phyloP scores from a whole-genome alignment of 129 eudicot species.

The Flaveria ramosissima region DNA sequence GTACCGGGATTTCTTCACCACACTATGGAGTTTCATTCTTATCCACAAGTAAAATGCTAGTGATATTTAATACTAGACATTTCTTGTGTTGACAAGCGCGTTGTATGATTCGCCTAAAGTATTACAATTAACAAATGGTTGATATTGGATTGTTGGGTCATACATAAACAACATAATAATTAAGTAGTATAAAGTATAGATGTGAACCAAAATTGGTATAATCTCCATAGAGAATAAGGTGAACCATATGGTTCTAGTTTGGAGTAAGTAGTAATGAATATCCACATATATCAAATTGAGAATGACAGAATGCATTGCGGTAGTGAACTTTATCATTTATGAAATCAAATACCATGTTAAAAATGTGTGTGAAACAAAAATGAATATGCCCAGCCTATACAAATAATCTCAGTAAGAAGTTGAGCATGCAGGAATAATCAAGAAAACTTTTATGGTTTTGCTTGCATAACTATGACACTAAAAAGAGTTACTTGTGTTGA shows the following conservation, averaged over 20 bases:
- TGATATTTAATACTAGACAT: too few species aligned
- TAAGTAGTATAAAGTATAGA: too few species aligned
- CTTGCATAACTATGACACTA: conserved; percentile 1
- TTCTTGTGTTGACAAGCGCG: too few species aligned
- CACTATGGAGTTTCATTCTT: too few species aligned
- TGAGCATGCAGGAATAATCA: not conserved
- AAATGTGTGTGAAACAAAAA: conserved; percentile 6
- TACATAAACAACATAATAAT: too few species aligned
- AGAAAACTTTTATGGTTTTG: not conserved
- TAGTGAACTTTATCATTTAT: not conserved
- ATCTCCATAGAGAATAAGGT: too few species aligned
- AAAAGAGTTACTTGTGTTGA: conserved; percentile 24
- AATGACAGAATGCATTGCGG: not conserved
- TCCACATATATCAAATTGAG: not conserved
- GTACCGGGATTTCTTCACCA: too few species aligned
- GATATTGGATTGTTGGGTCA: too few species aligned
- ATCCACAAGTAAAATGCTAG: too few species aligned
- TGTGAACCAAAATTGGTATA: too few species aligned
- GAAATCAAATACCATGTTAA: conserved; percentile 8
- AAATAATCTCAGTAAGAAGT: conserved; percentile 27
- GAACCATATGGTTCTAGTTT: too few species aligned
- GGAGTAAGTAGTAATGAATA: not conserved
- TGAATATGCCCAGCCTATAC: conserved; percentile 8
- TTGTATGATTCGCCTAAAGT: not conserved
- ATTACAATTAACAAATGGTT: too few species aligned